Evolutionary conservation across 2,329 filamentous ascomycete species (phyloP), one percentile per base, ranked within the genome.

Genomic region (Hypomyces perniciosus): DNA sequence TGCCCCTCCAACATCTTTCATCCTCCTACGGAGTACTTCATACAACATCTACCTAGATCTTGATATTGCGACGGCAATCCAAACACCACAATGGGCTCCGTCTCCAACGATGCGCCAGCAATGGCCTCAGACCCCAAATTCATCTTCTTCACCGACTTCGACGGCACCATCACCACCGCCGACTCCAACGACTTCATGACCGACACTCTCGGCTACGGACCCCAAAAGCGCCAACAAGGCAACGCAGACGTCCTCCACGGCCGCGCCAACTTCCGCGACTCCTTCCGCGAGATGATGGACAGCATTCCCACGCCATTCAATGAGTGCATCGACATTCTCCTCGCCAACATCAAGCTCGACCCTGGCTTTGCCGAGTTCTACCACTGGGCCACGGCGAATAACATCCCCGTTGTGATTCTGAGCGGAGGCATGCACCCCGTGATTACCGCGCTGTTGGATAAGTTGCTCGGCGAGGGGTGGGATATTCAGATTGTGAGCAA

Each of bases 81-180:
- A 39, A 9, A 44, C 38, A 40, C 35, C 63, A 70, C 52, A 47
- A 77, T 77, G 73, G 72, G 71, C 48, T 73, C 72, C 50, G 55
- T 65, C 28, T 54, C 62, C 40, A 65, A 61, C 51, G 67, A 73
- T 44, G 78, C 81, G 28, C 80, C 81, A 50, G 81, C 81, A 41
- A 72, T 85, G 67, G 74, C 74, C 62, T 83, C 76, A 52, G 83
- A 86, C 67, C 91, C 91, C 46, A 87, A 90, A 72, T 88, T 89
- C 75, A 91, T 99, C 76, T 96, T 99, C 80, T 97, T 97, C 77
- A 96, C 91, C 60, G 93, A 99, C 73, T 97, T 97, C 67, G 93
- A 99, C 71, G 93, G 93, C 63, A 97, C 91, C 48, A 92, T 96
- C 67, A 96, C 92, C 44, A 78, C 77, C 50, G 74, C 79, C 62